Base-by-base conservation (phyloP, 805 yeast species). In the baker's yeast (Saccharomyces cerevisiae) region DNA sequence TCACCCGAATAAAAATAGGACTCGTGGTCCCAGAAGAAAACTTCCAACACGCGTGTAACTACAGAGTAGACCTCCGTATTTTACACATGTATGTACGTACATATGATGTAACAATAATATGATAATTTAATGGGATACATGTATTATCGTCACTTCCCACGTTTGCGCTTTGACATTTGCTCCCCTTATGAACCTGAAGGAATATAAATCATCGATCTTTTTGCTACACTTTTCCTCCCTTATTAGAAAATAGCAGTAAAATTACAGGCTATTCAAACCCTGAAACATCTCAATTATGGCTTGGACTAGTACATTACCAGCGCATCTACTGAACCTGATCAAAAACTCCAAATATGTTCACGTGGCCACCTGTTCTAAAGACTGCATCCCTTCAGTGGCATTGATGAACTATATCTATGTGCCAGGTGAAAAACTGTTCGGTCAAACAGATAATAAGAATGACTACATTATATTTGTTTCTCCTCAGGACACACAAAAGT, bases 361-460 rank as follows among this genome's bases (percentile, higher is more conserved):
- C 68, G 75, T 91, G 49, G 97, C 92, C 2, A 92, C 98, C 1
- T 80, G 89, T 55, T 73, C 76, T 51, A 67, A 68, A 9, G 78
- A 87, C 47, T 77, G 85, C 61, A 70, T 81, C 48, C 98, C 98
- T 5, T 94, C 91, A 57, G 96, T 90, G 2, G 81, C 94, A 21
- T 76, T 92, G 58, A 92, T 92, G 98, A 92, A 89, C 71, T 92
- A 88, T 70, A 83, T 91, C 3, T 88, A 83, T 66, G 70, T 85
- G 22, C 73, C 76, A 4, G 67, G 77, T 5, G 65, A 66, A n/a
- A 71, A 75, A 30, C 64, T 73, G 0, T 77, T 61, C 58, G 52
- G 55, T 0, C 57, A 57, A 47, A 41, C 67, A n/a, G 72, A 69
- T 11, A 75, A 75, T 41, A 67, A 63, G 21, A 49, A 54, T 6